Percentiles rank a stretch among this genome's conserved stretches.
Conservation (phyloP, 2,329 filamentous ascomycete species). For the Cercospora sesami region DNA sequence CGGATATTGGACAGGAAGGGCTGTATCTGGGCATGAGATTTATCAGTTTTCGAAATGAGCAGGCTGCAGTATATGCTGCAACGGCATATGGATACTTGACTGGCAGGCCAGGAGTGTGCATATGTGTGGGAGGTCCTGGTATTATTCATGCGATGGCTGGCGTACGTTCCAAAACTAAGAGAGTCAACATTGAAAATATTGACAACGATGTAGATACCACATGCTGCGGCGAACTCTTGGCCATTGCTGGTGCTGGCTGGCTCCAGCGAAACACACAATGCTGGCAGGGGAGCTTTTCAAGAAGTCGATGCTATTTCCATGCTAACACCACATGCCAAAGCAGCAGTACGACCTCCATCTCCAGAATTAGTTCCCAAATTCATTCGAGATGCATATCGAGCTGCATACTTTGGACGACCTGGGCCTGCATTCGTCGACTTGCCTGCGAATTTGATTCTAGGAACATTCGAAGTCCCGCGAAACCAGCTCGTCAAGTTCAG, state of each 20-base stretch:
- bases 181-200: background rate
- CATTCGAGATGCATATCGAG: slow-evolving; percentile 54
- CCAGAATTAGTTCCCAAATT: slow-evolving; percentile 50
- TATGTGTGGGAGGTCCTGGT: slow-evolving; percentile 61
- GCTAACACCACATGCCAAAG: slow-evolving; percentile 54
- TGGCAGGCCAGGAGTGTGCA: slow-evolving; percentile 56
- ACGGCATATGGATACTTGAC: slow-evolving; percentile 61
- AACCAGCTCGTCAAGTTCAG: slow-evolving; percentile 23
- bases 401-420: slow-evolving; percentile 56
- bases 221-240: slow-evolving; percentile 55
- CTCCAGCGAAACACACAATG: slow-evolving; percentile 53
- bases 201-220: slow-evolving; percentile 27
- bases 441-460: slow-evolving; percentile 58
- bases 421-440: slow-evolving; percentile 57
- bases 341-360: slow-evolving; percentile 49
- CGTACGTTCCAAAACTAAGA: slow-evolving; percentile 38
- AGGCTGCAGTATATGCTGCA: slow-evolving; percentile 60
- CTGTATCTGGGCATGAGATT: slow-evolving; percentile 59
- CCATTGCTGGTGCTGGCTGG: slow-evolving; percentile 58
- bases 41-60: slow-evolving; percentile 60
- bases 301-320: slow-evolving; percentile 58
- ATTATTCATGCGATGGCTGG: slow-evolving; percentile 60
- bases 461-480: slow-evolving; percentile 28
- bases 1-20: slow-evolving; percentile 59
- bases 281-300: slow-evolving; percentile 58